Evolutionary conservation across 2,329 filamentous ascomycete genomes (phyloP).

Genomic region (Beauveria sp.): DNA sequence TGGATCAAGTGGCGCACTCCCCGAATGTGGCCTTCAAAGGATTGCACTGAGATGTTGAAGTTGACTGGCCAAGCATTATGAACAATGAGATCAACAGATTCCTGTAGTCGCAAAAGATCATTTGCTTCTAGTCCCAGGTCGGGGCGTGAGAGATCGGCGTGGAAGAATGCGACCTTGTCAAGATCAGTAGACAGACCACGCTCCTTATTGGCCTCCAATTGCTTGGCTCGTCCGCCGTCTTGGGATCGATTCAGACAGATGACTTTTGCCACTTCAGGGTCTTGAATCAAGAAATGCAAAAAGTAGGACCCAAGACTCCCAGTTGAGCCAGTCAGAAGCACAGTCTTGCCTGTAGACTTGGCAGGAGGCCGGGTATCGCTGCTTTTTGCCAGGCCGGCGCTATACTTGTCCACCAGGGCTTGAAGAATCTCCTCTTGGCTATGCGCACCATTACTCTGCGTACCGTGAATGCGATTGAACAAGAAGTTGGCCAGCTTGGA

Average conservation of each 20-base stretch:
- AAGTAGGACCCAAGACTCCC: constrained; percentile 82
- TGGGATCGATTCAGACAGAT: constrained; percentile 23
- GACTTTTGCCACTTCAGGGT: constrained; percentile 13
- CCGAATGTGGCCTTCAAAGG: constrained; percentile 42
- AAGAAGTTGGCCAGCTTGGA: constrained; percentile 18
- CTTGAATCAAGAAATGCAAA: constrained; percentile 26
- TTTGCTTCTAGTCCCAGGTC: constrained; percentile 38
- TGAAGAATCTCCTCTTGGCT: constrained; percentile 13
- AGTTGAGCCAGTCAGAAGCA: constrained; percentile 80
- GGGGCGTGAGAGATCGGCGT: constrained; percentile 38
- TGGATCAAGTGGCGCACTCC: constrained; percentile 42
- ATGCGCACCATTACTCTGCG: background rate
- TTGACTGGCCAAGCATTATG: constrained; percentile 47
- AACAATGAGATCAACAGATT: constrained; percentile 36
- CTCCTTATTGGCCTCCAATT: constrained; percentile 26
- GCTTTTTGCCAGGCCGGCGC: background rate
- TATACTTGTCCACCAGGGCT: constrained; percentile 19
- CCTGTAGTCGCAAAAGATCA: constrained; percentile 27
- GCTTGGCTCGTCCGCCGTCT: constrained; percentile 31
- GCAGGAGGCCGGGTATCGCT: background rate
- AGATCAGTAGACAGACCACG: constrained; percentile 31
- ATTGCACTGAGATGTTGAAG: constrained; percentile 40
- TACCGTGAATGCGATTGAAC: constrained; percentile 5
- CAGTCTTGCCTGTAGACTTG: constrained; percentile 34
- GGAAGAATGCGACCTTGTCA: constrained; percentile 37